These are phyloP conservation scores for Vaccinium vitisidaea DNA, from an alignment of 148 eudicot genomes.

Conservation along the genomic window DNA sequence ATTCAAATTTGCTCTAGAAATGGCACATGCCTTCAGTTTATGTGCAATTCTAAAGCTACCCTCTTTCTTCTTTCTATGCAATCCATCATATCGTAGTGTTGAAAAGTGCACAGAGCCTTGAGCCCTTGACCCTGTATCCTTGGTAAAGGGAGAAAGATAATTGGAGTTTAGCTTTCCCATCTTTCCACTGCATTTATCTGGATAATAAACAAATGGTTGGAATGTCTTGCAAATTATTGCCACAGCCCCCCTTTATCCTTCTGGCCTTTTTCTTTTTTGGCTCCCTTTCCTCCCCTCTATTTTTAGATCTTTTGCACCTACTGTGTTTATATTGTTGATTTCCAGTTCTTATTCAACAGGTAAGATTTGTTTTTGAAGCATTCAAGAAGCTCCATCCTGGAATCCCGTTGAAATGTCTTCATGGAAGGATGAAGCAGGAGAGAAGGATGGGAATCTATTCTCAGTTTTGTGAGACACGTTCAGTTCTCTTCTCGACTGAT, in stretches of 20 bases:
- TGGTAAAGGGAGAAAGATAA: background rate
- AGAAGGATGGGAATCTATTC: conserved; percentile 70
- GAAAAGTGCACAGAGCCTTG: background rate
- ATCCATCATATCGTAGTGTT: background rate
- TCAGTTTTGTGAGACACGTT: conserved; percentile 62
- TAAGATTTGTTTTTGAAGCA: conserved; percentile 74
- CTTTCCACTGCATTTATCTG: background rate
- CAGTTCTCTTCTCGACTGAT: conserved; percentile 83
- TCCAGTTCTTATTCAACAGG: conserved; percentile 36
- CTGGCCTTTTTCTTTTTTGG: background rate
- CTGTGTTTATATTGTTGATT: background rate
- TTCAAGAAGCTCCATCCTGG: conserved; percentile 95
- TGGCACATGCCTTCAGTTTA: background rate
- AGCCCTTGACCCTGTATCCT: background rate
- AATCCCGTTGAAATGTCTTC: conserved; percentile 80
- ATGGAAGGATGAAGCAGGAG: conserved; percentile 96
- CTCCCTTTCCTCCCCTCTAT: background rate
- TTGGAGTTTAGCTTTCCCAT: conserved; percentile 3
- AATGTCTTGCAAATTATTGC: background rate
- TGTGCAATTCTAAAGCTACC: background rate
- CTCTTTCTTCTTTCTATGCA: background rate
- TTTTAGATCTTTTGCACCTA: background rate
- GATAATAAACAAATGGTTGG: conserved; percentile 2
- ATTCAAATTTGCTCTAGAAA: background rate
- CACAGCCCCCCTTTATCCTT: background rate